Evolutionary conservation across 305 asterid species (phyloP).

Genomic region (Withania somnifera): DNA sequence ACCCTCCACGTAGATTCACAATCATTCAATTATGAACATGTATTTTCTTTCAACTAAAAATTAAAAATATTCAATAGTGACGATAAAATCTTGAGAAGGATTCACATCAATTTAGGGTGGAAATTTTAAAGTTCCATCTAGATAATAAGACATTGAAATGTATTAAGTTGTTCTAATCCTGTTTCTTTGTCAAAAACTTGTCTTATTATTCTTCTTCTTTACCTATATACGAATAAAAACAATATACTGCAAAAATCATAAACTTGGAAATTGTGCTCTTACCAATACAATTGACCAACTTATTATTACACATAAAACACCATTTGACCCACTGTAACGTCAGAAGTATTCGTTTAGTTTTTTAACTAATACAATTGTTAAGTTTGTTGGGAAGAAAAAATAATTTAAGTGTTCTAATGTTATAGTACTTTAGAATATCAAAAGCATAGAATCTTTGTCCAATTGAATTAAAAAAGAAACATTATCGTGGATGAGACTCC

Average conservation of each 20-base stretch:
- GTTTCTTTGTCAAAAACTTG: slow-evolving; percentile 5
- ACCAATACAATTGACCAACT: background rate
- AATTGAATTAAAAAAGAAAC: background rate
- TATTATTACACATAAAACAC: background rate
- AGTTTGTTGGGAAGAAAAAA: background rate
- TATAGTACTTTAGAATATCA: background rate
- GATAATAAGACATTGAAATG: background rate
- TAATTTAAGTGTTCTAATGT: background rate
- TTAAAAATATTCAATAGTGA: no score
- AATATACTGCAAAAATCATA: background rate
- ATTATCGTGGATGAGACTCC: slow-evolving; percentile 8
- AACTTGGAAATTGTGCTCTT: background rate
- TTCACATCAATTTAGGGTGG: no score
- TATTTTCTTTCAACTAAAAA: no score
- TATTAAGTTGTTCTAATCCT: slow-evolving; percentile 4
- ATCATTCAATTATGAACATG: background rate
- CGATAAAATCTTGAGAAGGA: no score
- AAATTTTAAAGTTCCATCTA: background rate
- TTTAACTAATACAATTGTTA: background rate
- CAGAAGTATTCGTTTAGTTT: background rate
- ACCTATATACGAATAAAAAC: background rate
- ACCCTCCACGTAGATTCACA: background rate
- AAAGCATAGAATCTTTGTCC: slow-evolving; percentile 9
- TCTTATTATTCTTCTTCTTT: background rate
- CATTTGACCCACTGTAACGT: background rate